Evolutionary conservation across 129 eudicot species (phyloP).

Genomic region (Flaveria brownii): DNA sequence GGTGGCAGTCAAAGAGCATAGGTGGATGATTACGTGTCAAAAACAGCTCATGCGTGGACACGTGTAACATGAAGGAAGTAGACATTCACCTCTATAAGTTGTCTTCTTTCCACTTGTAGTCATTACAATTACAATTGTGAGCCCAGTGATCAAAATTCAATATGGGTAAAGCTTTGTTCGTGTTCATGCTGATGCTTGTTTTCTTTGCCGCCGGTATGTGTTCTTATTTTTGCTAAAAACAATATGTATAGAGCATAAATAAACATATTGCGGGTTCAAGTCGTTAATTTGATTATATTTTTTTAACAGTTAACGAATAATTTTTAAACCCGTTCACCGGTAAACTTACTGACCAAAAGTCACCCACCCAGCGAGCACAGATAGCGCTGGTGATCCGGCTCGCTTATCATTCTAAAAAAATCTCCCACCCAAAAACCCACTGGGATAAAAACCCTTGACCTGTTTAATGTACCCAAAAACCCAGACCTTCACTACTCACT

Average conservation of each 20-base stretch:
- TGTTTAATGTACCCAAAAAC: too few relatives aligned
- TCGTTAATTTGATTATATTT: too few relatives aligned
- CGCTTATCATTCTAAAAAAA: too few relatives aligned
- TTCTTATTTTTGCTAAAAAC: neutral
- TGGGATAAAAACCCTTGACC: too few relatives aligned
- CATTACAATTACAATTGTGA: neutral
- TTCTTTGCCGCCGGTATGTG: neutral
- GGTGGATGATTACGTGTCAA: slow-evolving; percentile 6
- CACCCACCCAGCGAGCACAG: too few relatives aligned
- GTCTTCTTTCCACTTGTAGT: neutral
- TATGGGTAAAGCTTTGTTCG: neutral
- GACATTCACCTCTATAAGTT: neutral
- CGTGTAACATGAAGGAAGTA: neutral
- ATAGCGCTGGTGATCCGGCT: too few relatives aligned
- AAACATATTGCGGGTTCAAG: too few relatives aligned
- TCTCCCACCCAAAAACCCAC: too few relatives aligned
- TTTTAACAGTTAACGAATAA: too few relatives aligned
- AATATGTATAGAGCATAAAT: neutral
- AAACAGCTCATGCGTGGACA: neutral
- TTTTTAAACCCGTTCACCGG: too few relatives aligned
- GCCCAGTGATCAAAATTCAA: neutral
- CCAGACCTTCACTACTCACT: too few relatives aligned
- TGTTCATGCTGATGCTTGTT: neutral
- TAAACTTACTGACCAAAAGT: too few relatives aligned
- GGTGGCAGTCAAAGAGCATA: neutral